phyloP scores from a whole-genome alignment of 2,329 filamentous ascomycete species.

The Exophiala sp. region DNA sequence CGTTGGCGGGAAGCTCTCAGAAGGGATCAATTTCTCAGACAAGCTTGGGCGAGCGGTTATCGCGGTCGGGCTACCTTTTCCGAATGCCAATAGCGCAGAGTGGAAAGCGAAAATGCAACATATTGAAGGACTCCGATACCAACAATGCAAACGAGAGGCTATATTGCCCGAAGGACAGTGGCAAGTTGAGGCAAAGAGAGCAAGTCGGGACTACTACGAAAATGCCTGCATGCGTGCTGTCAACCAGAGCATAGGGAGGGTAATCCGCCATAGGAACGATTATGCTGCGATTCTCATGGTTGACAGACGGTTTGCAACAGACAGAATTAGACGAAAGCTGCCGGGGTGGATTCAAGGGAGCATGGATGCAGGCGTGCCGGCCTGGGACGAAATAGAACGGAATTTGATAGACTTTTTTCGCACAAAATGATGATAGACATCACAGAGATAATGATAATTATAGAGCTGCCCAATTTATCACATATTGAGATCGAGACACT shows the following conservation, averaged over 20 bases:
- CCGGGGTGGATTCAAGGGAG: slow-evolving; percentile 82
- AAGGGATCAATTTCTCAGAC: slow-evolving; percentile 98
- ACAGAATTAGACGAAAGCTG: slow-evolving; percentile 69
- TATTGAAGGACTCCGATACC: slow-evolving; percentile 51
- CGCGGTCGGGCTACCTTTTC: slow-evolving; percentile 88
- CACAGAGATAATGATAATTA: neutral
- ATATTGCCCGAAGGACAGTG: slow-evolving; percentile 15
- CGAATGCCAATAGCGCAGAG: slow-evolving; percentile 80
- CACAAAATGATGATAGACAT: slow-evolving; percentile 3
- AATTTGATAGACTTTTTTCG: slow-evolving; percentile 53
- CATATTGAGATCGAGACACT: too few species aligned
- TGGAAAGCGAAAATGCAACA: slow-evolving; percentile 92
- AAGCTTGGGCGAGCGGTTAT: slow-evolving; percentile 79
- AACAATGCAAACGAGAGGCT: slow-evolving; percentile 20
- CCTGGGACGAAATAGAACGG: slow-evolving; percentile 55
- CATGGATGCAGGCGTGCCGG: slow-evolving; percentile 50
- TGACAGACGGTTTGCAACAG: slow-evolving; percentile 70
- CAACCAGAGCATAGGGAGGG: slow-evolving; percentile 91
- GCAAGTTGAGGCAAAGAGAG: slow-evolving; percentile 37
- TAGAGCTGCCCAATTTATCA: too few species aligned
- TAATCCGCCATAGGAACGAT: slow-evolving; percentile 79
- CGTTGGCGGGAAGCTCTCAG: slow-evolving; percentile 88
- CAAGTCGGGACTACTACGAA: slow-evolving; percentile 77
- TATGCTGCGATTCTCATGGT: slow-evolving; percentile 86
- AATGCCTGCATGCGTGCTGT: slow-evolving; percentile 95